Percentiles rank a stretch among this genome's conserved stretches.
Conservation (phyloP, 352 stramenopile genomes). For the Phytopythium sindhum region DNA sequence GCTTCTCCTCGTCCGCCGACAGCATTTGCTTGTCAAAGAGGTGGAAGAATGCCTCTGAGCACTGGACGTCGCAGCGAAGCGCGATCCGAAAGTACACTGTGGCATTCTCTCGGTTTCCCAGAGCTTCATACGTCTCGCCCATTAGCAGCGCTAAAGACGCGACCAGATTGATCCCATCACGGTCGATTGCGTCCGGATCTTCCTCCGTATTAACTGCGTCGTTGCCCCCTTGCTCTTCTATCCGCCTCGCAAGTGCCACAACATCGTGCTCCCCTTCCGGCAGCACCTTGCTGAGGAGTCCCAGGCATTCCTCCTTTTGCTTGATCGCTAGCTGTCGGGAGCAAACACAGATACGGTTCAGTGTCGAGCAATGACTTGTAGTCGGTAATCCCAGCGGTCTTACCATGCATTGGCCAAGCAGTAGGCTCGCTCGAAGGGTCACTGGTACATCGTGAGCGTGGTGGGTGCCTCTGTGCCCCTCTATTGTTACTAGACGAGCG, state of each 20-base stretch:
- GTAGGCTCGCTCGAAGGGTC: conserved; percentile 45
- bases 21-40: conserved; percentile 88
- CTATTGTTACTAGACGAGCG: conserved; percentile 33
- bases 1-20: conserved; percentile 55
- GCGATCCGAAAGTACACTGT: conserved; percentile 71
- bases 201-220: conserved; percentile 12
- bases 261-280: conserved; percentile 59
- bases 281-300: conserved; percentile 56
- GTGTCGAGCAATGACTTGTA: background rate
- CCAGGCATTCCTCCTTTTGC: conserved; percentile 81
- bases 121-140: conserved; percentile 77
- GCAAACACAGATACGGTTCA: background rate
- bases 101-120: conserved; percentile 83
- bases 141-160: conserved; percentile 76
- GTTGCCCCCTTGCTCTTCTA: conserved; percentile 18
- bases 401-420: conserved; percentile 76
- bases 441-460: conserved; percentile 10
- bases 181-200: background rate
- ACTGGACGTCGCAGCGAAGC: conserved; percentile 80
- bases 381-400: background rate
- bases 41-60: conserved; percentile 80
- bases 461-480: conserved; percentile 5
- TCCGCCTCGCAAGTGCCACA: conserved; percentile 43
- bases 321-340: conserved; percentile 58
- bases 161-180: conserved; percentile 64